These are phyloP conservation scores for Fagopyrum homotropicum DNA, from an alignment of 148 eudicot genomes.

Conservation along the genomic window DNA sequence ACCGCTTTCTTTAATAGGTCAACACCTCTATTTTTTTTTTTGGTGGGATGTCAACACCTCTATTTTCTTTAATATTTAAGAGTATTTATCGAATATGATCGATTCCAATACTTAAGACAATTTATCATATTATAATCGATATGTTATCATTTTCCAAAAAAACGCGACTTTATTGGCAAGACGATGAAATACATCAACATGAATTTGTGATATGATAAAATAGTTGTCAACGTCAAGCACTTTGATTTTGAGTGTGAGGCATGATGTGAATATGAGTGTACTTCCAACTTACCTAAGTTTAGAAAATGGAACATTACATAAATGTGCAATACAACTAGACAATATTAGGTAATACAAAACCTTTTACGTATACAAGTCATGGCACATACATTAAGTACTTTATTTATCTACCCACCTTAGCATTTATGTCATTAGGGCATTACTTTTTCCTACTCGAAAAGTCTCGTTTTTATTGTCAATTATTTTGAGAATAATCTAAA, in stretches of 20 bases:
- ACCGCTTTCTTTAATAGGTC: too few species aligned
- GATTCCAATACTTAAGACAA: too few species aligned
- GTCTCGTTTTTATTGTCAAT: not conserved
- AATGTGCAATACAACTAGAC: not conserved
- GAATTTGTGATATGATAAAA: not conserved
- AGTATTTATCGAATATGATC: too few species aligned
- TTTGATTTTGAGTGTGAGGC: not conserved
- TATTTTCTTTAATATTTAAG: too few species aligned
- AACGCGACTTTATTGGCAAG: not conserved
- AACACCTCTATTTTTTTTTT: too few species aligned
- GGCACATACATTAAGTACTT: not conserved
- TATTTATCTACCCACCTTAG: not conserved
- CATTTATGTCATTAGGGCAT: not conserved
- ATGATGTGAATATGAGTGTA: slow-evolving; percentile 6
- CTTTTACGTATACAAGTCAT: not conserved
- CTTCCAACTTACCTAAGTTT: not conserved
- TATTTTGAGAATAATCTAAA: too few species aligned
- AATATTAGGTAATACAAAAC: not conserved
- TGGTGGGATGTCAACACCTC: too few species aligned
- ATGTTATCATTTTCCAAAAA: too few species aligned
- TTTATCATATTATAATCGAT: too few species aligned
- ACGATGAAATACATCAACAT: not conserved
- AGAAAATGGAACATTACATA: not conserved
- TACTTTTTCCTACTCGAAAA: not conserved
- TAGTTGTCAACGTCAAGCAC: not conserved